Evolutionary conservation across 495 filamentous ascomycete species (phyloP).

Genomic region (Podospora pseudoanserina): DNA sequence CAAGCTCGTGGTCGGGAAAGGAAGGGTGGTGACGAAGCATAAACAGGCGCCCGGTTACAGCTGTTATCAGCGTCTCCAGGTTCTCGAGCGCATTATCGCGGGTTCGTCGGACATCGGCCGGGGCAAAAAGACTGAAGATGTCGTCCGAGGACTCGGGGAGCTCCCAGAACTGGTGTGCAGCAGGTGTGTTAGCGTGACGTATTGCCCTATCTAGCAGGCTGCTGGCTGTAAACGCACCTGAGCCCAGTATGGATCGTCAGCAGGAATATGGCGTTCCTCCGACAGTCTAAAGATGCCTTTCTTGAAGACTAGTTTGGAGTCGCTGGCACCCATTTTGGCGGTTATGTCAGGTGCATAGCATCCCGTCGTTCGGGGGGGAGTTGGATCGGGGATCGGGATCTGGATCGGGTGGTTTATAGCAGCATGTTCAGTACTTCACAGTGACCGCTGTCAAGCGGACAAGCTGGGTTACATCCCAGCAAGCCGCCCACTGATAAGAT

Average conservation of each 20-base stretch:
- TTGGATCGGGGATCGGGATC: neutral
- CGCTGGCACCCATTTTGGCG: conserved; percentile 84
- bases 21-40: conserved; percentile 81
- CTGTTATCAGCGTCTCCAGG: conserved; percentile 83
- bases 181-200: conserved; percentile 11
- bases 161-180: conserved; percentile 81
- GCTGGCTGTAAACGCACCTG: conserved; percentile 55
- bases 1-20: conserved; percentile 82
- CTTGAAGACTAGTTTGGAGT: conserved; percentile 99
- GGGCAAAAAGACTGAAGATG: conserved; percentile 93
- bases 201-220: conserved; percentile 1
- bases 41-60: conserved; percentile 75
- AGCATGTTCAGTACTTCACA: neutral
- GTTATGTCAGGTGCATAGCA: conserved; percentile 23
- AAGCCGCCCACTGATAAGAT: neutral
- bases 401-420: neutral
- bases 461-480: conserved; percentile 25
- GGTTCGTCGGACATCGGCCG: conserved; percentile 86
- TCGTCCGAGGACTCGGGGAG: conserved; percentile 94
- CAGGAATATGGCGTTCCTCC: conserved; percentile 81
- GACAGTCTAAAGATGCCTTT: conserved; percentile 97
- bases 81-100: conserved; percentile 84
- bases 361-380: neutral
- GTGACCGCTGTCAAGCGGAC: conserved; percentile 3
- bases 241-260: conserved; percentile 90